A percentile compares a stretch with the other conserved stretches of the same genome.
phyloP scores from a whole-genome alignment of 1,284 basidiomycete species.

The Boletellus sp. region DNA sequence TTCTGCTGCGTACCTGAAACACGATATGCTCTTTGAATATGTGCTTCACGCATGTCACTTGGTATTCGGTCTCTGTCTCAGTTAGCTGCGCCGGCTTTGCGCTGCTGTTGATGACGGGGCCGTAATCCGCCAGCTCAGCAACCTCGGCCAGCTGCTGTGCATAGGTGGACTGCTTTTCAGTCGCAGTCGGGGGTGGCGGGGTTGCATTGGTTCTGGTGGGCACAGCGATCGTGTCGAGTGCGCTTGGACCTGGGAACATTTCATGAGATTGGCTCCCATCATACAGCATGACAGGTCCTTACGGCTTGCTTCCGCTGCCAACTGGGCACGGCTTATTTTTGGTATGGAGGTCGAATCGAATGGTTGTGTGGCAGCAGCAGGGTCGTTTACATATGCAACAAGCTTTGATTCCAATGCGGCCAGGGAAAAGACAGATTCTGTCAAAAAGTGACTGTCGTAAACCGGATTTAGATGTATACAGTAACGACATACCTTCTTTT shows the following conservation, averaged over 20 bases:
- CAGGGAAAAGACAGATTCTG: constrained; percentile 90
- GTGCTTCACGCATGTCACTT: constrained; percentile 95
- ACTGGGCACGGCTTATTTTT: constrained; percentile 87
- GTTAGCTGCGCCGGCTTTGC: constrained; percentile 82
- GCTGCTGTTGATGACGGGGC: constrained; percentile 85
- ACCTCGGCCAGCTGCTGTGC: constrained; percentile 82
- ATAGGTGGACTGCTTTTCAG: constrained; percentile 85
- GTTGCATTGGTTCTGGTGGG: constrained; percentile 62
- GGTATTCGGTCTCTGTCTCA: constrained; percentile 97
- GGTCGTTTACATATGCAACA: constrained; percentile 85
- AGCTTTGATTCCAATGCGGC: constrained; percentile 84
- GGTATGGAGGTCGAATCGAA: constrained; percentile 84
- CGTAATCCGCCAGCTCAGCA: constrained; percentile 85
- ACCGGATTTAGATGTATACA: neutral
- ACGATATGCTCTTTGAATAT: constrained; percentile 95
- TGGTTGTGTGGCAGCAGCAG: constrained; percentile 59
- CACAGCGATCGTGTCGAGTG: constrained; percentile 76
- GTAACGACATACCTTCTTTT: constrained; percentile 68
- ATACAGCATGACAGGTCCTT: constrained; percentile 34
- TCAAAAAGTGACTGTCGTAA: constrained; percentile 2
- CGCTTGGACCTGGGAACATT: constrained; percentile 62
- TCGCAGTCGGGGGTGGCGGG: constrained; percentile 68
- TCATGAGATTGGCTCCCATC: constrained; percentile 2
- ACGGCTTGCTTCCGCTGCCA: constrained; percentile 83
- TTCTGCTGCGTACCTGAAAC: constrained; percentile 67